phyloP scores from a whole-genome alignment of 257 asterid species.

The Craterostigma plantagineum region DNA sequence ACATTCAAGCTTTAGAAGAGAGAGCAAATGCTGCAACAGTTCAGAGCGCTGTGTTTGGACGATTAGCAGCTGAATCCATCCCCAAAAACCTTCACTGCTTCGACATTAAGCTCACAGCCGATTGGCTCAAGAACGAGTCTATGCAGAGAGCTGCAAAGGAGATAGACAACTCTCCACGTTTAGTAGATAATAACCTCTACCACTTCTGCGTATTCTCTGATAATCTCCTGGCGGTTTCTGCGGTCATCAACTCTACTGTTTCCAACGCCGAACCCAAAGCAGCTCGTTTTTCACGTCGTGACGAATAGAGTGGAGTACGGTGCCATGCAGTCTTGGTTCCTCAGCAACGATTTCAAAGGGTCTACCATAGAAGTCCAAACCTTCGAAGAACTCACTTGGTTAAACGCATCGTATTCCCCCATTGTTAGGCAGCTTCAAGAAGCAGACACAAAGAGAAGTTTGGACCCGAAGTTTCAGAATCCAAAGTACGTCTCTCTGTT shows the following conservation, averaged over 20 bases:
- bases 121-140: conserved; percentile 34
- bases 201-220: conserved; percentile 74
- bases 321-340: conserved; percentile 63
- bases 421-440: conserved; percentile 31
- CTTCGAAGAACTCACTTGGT: conserved; percentile 44
- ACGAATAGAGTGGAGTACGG: conserved; percentile 43
- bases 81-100: conserved; percentile 50
- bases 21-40: conserved; percentile 35
- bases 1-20: conserved; percentile 51
- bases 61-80: conserved; percentile 40
- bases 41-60: conserved; percentile 47
- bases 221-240: conserved; percentile 46
- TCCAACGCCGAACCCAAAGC: conserved; percentile 48
- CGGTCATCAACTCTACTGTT: conserved; percentile 50
- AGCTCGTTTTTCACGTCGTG: conserved; percentile 61
- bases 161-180: conserved; percentile 35
- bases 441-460: conserved; percentile 17
- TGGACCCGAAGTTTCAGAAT: too few species aligned
- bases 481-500: conserved; percentile 27
- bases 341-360: conserved; percentile 36
- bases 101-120: conserved; percentile 34
- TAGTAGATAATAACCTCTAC: conserved; percentile 48
- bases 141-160: conserved; percentile 27
- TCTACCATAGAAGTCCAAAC: conserved; percentile 42
- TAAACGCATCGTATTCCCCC: conserved; percentile 47